phyloP scores from a whole-genome alignment of 352 stramenopile species.

The Phytopythium chamaehyphon region DNA sequence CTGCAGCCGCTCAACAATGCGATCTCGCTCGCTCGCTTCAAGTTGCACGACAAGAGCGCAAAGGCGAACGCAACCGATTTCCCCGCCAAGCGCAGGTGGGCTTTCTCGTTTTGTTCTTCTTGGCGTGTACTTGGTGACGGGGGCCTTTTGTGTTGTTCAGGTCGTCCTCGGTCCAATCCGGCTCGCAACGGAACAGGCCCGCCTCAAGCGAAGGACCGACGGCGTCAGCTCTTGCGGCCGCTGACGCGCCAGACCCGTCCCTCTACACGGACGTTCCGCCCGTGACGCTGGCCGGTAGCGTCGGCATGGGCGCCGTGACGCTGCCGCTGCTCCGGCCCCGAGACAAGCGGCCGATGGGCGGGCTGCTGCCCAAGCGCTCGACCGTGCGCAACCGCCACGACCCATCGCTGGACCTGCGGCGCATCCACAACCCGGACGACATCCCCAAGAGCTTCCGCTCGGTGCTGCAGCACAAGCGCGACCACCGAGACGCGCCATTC shows the following conservation, averaged over 20 bases:
- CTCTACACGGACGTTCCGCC: background rate
- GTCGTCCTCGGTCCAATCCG: background rate
- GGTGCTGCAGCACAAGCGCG: conserved; percentile 49
- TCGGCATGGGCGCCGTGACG: conserved; percentile 29
- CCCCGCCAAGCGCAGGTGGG: background rate
- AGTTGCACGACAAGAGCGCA: conserved; percentile 24
- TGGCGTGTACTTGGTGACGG: background rate
- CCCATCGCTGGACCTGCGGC: conserved; percentile 56
- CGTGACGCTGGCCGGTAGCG: conserved; percentile 23
- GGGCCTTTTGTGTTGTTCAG: background rate
- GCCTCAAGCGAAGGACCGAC: background rate
- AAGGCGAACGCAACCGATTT: background rate
- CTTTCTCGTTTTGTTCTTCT: background rate
- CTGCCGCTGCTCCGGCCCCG: conserved; percentile 50
- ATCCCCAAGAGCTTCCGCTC: conserved; percentile 71
- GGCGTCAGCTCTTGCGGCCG: background rate
- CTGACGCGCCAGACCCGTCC: background rate
- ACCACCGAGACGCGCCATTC: conserved; percentile 27
- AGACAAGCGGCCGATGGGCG: conserved; percentile 64
- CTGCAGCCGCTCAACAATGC: conserved; percentile 50
- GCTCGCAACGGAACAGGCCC: background rate
- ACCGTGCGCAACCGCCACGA: conserved; percentile 57
- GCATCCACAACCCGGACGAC: conserved; percentile 64
- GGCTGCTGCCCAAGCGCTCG: conserved; percentile 60
- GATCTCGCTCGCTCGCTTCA: conserved; percentile 44